Base-by-base conservation (phyloP, 768 basidiomycete genomes). In the Mrakia gelida region DNA sequence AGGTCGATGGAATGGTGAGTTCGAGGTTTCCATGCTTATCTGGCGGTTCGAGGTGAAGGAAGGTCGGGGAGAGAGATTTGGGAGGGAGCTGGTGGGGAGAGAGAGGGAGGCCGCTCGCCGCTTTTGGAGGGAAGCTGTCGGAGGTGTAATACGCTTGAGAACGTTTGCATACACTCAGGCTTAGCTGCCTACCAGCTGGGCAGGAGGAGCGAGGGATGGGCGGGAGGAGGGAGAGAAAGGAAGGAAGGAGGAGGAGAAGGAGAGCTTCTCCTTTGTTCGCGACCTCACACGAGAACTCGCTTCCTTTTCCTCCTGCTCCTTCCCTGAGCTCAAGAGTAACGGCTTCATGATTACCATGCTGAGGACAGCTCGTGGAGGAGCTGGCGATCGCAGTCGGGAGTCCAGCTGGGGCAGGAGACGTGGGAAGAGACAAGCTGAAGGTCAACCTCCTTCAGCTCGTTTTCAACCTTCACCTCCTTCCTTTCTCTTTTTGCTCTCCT, bases 1-100 rank as follows among this genome's bases (percentile, higher is more conserved):
- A 94, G 84, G 85, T 98, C 10, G 94, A 94, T 85, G 93, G 91
- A 56, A 85, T 96, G 88, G 95, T 95, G 84, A 84, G 92, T 83
- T 9, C 21, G 15, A 5, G 7, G 81, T 45, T 23, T 70, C 16
- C 62, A 5, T 56, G 21, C 30, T 18, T 30, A 26, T 34, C 23
- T 56, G n/a, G 15, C 11, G 30, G n/a, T 23, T 30, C 8, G 11
- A 30, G 30, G 30, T 3, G 3, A 8, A 65, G 30, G 30, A 2
- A 16, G 30, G 63, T 21, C n/a, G n/a, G n/a, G n/a, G 59, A 74
- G 23, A 61, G 34, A 41, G 18, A 34, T 23, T 41, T 16, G 34
- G 15, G n/a, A 73, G 45, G 38, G 54, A 26, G 28, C 18, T 26
- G 32, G 74, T 34, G 74, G n/a, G n/a, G 63, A 45, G 18, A 28